Percentiles rank a stretch among this genome's conserved stretches.
Evolutionary conservation across 352 stramenopile genomes (phyloP).

Genomic region (Plasmopara viticola): DNA sequence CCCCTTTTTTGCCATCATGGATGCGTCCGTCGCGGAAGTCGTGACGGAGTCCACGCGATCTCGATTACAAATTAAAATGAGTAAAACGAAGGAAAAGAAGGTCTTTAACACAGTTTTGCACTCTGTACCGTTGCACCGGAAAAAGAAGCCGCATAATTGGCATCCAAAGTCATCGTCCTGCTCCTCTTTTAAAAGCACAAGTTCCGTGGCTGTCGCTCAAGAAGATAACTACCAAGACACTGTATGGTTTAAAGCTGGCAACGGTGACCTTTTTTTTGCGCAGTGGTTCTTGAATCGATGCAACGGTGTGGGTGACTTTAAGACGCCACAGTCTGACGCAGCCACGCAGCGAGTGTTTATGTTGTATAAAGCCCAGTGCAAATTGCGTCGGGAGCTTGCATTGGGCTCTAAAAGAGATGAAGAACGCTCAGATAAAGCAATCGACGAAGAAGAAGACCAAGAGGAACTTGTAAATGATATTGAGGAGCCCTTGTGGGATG

Average conservation of each 20-base stretch:
- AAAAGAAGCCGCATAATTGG: slow-evolving; percentile 18
- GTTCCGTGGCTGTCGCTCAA: background rate
- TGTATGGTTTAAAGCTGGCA: slow-evolving; percentile 39
- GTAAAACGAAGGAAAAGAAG: slow-evolving; percentile 5
- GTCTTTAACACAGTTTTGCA: slow-evolving; percentile 3
- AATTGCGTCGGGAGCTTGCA: slow-evolving; percentile 39
- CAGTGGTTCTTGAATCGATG: slow-evolving; percentile 61
- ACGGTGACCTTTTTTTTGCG: slow-evolving; percentile 37
- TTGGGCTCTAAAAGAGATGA: slow-evolving; percentile 14
- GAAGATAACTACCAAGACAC: slow-evolving; percentile 30
- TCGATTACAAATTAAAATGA: background rate
- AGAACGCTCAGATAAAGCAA: slow-evolving; percentile 6
- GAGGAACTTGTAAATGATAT: slow-evolving; percentile 1
- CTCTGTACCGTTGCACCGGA: slow-evolving; percentile 5
- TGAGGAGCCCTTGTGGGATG: slow-evolving; percentile 17
- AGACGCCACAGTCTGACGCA: slow-evolving; percentile 22
- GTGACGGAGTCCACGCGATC: background rate
- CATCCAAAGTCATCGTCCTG: slow-evolving; percentile 5
- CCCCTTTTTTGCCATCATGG: slow-evolving; percentile 17
- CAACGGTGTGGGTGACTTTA: slow-evolving; percentile 32
- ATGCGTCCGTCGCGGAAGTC: slow-evolving; percentile 4
- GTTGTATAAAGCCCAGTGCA: slow-evolving; percentile 41
- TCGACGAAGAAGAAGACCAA: slow-evolving; percentile 12
- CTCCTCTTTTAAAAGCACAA: background rate
- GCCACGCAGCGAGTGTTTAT: slow-evolving; percentile 28